Conservation (phyloP, 2,329 filamentous ascomycete species). For the Dryadomyces quercus-mongolicae region DNA sequence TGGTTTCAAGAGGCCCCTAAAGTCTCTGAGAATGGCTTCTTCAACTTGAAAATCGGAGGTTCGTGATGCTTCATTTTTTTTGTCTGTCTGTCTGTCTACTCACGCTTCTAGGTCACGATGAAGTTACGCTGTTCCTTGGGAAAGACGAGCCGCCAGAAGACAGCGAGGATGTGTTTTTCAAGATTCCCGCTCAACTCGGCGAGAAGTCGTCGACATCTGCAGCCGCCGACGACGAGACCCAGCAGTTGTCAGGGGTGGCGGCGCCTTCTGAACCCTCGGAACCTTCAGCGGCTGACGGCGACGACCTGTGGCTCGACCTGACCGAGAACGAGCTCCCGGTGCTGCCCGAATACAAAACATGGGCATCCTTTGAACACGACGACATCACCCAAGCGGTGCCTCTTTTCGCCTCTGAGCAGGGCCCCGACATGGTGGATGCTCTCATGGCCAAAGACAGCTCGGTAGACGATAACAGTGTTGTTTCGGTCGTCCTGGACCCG, state of each 20-base stretch:
- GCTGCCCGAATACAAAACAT: slow-evolving; percentile 43
- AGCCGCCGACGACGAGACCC: too few species aligned
- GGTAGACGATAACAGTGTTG: too few species aligned
- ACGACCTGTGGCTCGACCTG: slow-evolving; percentile 37
- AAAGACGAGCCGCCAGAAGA: slow-evolving; percentile 4
- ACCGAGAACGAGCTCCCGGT: slow-evolving; percentile 18
- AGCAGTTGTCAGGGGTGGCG: too few species aligned
- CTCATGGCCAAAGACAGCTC: slow-evolving; percentile 28
- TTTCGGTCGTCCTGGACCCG: slow-evolving; percentile 29
- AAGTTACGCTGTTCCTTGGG: slow-evolving; percentile 7
- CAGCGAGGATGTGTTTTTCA: slow-evolving; percentile 26
- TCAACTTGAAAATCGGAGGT: slow-evolving; percentile 27
- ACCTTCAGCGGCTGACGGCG: too few species aligned
- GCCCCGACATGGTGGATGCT: slow-evolving; percentile 53
- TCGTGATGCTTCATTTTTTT: background rate
- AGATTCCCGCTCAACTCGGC: slow-evolving; percentile 23
- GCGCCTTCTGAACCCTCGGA: background rate
- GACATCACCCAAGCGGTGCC: slow-evolving; percentile 23
- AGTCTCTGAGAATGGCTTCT: slow-evolving; percentile 22
- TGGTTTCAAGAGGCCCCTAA: slow-evolving; percentile 25
- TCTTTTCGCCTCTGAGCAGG: slow-evolving; percentile 57
- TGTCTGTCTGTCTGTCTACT: background rate
- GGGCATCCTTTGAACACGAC: slow-evolving; percentile 51
- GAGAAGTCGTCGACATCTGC: too few species aligned
- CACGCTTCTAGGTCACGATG: background rate